Conservation (phyloP, 306 rosid genomes). For the Cajanus cajan region DNA sequence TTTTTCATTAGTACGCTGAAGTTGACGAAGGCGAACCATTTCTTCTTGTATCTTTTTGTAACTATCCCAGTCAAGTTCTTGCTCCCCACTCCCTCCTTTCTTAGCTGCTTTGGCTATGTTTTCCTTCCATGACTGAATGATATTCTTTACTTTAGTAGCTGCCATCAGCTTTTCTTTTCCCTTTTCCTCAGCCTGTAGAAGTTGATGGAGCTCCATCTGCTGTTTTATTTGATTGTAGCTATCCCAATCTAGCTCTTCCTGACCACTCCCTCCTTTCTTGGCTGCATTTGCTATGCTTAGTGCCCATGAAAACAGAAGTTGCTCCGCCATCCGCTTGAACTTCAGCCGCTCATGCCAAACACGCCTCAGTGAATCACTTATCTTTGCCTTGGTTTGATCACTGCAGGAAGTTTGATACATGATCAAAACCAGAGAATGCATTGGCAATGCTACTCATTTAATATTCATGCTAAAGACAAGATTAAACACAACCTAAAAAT, state of each 20-base stretch:
- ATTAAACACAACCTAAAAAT: neutral
- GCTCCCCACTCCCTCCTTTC: conserved; percentile 62
- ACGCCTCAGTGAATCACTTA: conserved; percentile 54
- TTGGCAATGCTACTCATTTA: conserved; percentile 12
- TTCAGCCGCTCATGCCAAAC: conserved; percentile 68
- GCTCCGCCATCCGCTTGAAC: conserved; percentile 45
- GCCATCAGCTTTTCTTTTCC: conserved; percentile 33
- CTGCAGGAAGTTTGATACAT: conserved; percentile 44
- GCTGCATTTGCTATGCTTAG: conserved; percentile 69
- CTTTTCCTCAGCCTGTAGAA: conserved; percentile 38
- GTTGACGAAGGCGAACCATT: conserved; percentile 38
- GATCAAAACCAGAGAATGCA: neutral
- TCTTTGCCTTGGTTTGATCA: conserved; percentile 64
- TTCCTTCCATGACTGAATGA: conserved; percentile 32
- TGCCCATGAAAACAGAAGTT: conserved; percentile 51
- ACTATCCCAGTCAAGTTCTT: conserved; percentile 77
- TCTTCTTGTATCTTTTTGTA: conserved; percentile 57
- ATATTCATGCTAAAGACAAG: conserved; percentile 11
- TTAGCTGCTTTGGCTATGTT: conserved; percentile 72
- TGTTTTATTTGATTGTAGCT: conserved; percentile 40
- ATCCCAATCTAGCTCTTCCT: conserved; percentile 61
- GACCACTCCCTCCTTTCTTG: conserved; percentile 59
- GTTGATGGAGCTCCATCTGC: conserved; percentile 29
- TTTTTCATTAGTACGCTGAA: conserved; percentile 48
- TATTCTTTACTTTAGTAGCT: conserved; percentile 37